These are phyloP conservation scores for Plasmopara halstedii DNA, from an alignment of 352 stramenopile genomes.

Conservation along the genomic window DNA sequence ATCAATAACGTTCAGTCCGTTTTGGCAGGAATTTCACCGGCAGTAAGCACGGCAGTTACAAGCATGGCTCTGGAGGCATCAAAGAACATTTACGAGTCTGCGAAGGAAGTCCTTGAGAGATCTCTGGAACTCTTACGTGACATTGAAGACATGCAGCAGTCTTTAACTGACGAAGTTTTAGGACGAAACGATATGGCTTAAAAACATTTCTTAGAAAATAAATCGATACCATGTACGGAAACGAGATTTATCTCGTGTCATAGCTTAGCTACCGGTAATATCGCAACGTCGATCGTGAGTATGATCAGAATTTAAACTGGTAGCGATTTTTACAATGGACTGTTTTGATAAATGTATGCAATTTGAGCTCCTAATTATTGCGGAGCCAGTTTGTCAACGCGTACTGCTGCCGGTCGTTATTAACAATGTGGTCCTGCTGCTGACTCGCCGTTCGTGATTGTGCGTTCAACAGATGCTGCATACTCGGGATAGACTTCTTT, in stretches of 20 bases:
- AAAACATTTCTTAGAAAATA: slow-evolving; percentile 18
- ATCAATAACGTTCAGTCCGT: slow-evolving; percentile 22
- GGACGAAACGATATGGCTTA: slow-evolving; percentile 20
- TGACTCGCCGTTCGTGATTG: slow-evolving; percentile 21
- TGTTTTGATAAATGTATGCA: slow-evolving; percentile 1
- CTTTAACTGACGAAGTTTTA: slow-evolving; percentile 16
- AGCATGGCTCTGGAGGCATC: slow-evolving; percentile 49
- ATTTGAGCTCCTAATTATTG: slow-evolving; percentile 25
- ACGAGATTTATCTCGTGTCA: no score
- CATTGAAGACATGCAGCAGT: slow-evolving; percentile 34
- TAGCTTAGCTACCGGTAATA: no score
- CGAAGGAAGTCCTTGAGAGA: slow-evolving; percentile 46
- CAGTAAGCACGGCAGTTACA: slow-evolving; percentile 29
- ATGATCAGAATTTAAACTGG: no score
- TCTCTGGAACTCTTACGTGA: slow-evolving; percentile 45
- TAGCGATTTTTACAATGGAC: slow-evolving; percentile 12
- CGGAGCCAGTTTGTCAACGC: slow-evolving; percentile 61
- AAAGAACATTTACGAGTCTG: slow-evolving; percentile 44
- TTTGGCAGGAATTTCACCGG: slow-evolving; percentile 9
- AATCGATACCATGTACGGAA: no score
- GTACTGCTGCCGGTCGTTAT: slow-evolving; percentile 42
- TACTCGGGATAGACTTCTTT: slow-evolving; percentile 41
- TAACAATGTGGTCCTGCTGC: slow-evolving; percentile 19
- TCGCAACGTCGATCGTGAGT: no score
- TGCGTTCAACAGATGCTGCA: slow-evolving; percentile 41